Conservation (phyloP, 805 yeast species). For the Yamadazyma laniorum region DNA sequence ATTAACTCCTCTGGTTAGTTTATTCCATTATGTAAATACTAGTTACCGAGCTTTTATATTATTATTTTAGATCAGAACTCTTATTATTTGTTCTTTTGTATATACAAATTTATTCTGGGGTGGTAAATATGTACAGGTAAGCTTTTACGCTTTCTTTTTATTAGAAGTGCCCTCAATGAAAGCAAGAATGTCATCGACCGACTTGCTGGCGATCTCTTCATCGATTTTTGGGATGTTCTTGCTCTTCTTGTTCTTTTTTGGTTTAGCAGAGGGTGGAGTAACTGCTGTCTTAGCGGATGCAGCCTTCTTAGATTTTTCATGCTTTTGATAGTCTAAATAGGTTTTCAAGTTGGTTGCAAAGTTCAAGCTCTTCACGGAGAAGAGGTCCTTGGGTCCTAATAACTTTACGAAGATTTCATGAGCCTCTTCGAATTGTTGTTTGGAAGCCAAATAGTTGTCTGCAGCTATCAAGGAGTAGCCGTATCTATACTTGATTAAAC, state of each 20-base stretch:
- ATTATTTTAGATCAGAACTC: not conserved
- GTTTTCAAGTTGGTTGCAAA: slow-evolving; percentile 62
- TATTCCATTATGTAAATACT: slow-evolving; percentile 1
- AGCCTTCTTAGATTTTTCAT: slow-evolving; percentile 18
- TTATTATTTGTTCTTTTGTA: too few species aligned
- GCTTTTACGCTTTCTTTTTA: slow-evolving; percentile 1
- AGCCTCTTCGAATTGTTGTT: slow-evolving; percentile 55
- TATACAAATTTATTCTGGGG: not conserved
- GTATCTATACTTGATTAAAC: slow-evolving; percentile 61
- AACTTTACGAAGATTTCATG: slow-evolving; percentile 52
- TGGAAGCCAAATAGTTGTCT: slow-evolving; percentile 55
- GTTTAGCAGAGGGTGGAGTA: slow-evolving; percentile 11
- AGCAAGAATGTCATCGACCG: slow-evolving; percentile 69
- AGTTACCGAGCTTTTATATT: slow-evolving; percentile 1
- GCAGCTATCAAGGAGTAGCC: slow-evolving; percentile 47
- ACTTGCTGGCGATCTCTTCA: slow-evolving; percentile 52
- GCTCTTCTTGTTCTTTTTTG: slow-evolving; percentile 11
- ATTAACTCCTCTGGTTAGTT: slow-evolving; percentile 3
- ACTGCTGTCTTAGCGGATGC: slow-evolving; percentile 12
- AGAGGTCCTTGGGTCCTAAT: slow-evolving; percentile 65
- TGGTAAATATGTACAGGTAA: slow-evolving; percentile 2
- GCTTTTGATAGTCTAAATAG: slow-evolving; percentile 43
- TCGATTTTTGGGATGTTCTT: slow-evolving; percentile 6
- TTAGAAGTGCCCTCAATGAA: slow-evolving; percentile 58
- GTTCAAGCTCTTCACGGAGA: slow-evolving; percentile 64